Evolutionary conservation across 345 rosid genomes (phyloP), one percentile per base, ranked within the genome.

Genomic region (Syzygium jambos): DNA sequence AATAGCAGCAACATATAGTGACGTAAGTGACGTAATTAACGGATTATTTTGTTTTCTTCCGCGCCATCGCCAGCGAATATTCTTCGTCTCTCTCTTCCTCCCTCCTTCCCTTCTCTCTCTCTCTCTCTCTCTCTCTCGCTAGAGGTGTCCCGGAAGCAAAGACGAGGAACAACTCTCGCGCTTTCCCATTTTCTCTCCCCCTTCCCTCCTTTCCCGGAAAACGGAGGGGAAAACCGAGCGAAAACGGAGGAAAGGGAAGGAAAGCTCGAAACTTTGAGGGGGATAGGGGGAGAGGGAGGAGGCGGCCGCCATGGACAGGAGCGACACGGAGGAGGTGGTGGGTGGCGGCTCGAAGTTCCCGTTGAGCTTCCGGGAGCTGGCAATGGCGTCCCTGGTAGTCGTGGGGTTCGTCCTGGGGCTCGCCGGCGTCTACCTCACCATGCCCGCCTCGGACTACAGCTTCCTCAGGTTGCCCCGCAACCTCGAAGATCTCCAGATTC

Each of bases 391-490:
- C n/a, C 55, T 90, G 87, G 96, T 96, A 85, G 90, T 97, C 46
- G 85, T 94, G 78, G 95, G 94, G 3, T 95, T 97, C 52, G 87
- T 89, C 2, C 1, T 92, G 30, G 93, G 98, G 14, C 95, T 96
- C 78, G 51, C 90, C 43, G 92, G 94, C 27, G 99, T 97, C 85
- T 96, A 97, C 88, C 91, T 95, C 52, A 95, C 99, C 94, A 88
- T 97, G 96, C 98, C 98, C 54, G 89, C 91, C 34, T 97, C 99
- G 51, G 99, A 97, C 91, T 97, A 97, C 86, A 95, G 98, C 91
- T 95, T 96, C 94, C 99, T 97, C 90, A 96, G 95, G 93, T 92
- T 97, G 10, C 98, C 98, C 87, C 95, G 94, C 46, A 95, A 87
- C 93, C 96, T 97, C 86, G 90, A 95, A 87, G 98, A 97, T 87